Evolutionary conservation across 495 filamentous ascomycete species (phyloP), one percentile per base, ranked within the genome.

Genomic region (Podospora fimiseda): DNA sequence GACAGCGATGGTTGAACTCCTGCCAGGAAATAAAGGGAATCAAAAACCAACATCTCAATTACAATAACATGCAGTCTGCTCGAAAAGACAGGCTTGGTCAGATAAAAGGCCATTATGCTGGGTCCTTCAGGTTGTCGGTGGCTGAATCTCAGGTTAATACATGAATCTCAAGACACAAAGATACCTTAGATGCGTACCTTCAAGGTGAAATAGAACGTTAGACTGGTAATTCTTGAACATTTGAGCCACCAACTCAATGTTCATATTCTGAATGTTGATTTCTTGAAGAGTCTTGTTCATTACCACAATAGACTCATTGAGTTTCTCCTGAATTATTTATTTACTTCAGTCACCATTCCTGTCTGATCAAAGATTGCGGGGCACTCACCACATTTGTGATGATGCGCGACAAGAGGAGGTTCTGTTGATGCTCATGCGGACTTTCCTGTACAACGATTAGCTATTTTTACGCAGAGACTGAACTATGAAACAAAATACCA

Each of bases 141-240:
- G 87, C 90, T 95, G 58, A 7, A 24, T 5, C 2, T 2, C n/a
- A 24, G 15, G 15, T 50, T 53, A 56, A 51, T 14, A 55, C 11
- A 40, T 11, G 19, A 41, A 2, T 42, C 11, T 15, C 38, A 15
- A n/a, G 6, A n/a, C n/a, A n/a, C n/a, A n/a, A n/a, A n/a, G n/a
- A n/a, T n/a, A n/a, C n/a, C n/a, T n/a, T 1, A 18, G n/a, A 7
- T 22, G 39, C 70, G 50, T 76, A 94, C 93, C 93, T 82, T 97
- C 94, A 22, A 98, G 76, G 63, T 98, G 93, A 65, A 98, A 98
- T 1, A 96, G 75, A 13, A 98, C 93, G 62, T 96, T 98, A 3
- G 89, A 95, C 68, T 95, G 90, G 67, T 98, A 98, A 71, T 97
- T 98, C 78, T 96, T 96, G 76, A 97, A 98, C 93, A 98, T 98